These are phyloP conservation scores for Inonotus obliquus DNA, from an alignment of 1,284 basidiomycete genomes.

Conservation along the genomic window DNA sequence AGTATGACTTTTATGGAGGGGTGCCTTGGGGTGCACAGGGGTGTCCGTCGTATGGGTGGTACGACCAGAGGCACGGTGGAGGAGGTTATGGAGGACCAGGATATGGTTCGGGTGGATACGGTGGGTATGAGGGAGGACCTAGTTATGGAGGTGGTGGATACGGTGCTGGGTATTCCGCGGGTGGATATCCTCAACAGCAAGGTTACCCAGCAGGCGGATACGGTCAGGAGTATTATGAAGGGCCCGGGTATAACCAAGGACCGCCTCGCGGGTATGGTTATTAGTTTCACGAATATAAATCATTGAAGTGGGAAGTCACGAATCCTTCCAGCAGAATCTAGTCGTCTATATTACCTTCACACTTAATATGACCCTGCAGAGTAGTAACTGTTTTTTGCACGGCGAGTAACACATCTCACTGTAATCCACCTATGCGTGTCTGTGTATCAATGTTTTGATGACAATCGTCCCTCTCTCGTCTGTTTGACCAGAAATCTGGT, in stretches of 20 bases:
- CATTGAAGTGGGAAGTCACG: too few species aligned
- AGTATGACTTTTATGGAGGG: slow-evolving; percentile 14
- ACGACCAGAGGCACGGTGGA: slow-evolving; percentile 10
- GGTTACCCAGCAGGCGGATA: background rate
- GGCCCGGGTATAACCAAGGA: background rate
- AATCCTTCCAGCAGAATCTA: too few species aligned
- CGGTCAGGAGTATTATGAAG: background rate
- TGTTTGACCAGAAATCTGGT: too few species aligned
- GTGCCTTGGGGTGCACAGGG: slow-evolving; percentile 14
- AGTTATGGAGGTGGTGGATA: background rate
- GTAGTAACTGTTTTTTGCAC: too few species aligned
- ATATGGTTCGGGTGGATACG: background rate
- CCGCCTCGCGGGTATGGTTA: background rate
- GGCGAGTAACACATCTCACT: too few species aligned
- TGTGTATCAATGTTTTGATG: too few species aligned
- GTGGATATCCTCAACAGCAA: background rate
- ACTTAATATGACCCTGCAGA: too few species aligned
- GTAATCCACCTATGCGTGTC: too few species aligned
- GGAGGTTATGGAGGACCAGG: slow-evolving; percentile 4
- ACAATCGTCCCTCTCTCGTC: too few species aligned
- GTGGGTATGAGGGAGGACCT: background rate
- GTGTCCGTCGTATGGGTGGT: slow-evolving; percentile 16
- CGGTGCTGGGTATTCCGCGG: background rate
- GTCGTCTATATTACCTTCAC: too few species aligned
- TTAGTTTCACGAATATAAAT: too few species aligned